Percentiles rank a stretch among this genome's conserved stretches.
Evolutionary conservation across 768 basidiomycete genomes (phyloP).

Genomic region (Strobilomyces confusus): DNA sequence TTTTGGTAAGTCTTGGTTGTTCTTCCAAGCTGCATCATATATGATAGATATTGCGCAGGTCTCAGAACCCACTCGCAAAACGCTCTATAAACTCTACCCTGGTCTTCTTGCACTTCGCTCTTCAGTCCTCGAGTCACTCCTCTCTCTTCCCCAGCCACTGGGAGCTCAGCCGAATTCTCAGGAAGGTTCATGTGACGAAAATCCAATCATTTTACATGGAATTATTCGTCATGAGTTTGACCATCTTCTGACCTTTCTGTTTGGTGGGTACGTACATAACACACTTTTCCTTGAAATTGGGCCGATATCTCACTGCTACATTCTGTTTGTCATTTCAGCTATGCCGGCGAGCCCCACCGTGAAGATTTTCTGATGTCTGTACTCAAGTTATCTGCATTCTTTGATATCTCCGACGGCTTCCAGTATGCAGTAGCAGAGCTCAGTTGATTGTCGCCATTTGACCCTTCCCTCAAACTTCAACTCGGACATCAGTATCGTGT

Average conservation of each 20-base stretch:
- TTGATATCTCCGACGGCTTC: background rate
- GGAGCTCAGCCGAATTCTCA: background rate
- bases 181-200: background rate
- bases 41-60: background rate
- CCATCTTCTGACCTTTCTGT: background rate
- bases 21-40: background rate
- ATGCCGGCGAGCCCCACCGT: background rate
- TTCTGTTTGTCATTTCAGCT: background rate
- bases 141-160: background rate
- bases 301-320: background rate
- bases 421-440: background rate
- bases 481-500: background rate
- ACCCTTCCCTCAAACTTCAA: background rate
- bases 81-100: background rate
- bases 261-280: background rate
- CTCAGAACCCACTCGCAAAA: background rate
- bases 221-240: background rate
- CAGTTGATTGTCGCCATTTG: background rate
- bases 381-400: background rate
- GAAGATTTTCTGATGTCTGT: background rate
- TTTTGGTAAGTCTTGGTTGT: background rate
- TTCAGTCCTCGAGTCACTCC: background rate
- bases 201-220: background rate
- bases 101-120: background rate
- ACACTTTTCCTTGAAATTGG: background rate